Evolutionary conservation across 768 basidiomycete species (phyloP).

Genomic region (Boletus huronensis): DNA sequence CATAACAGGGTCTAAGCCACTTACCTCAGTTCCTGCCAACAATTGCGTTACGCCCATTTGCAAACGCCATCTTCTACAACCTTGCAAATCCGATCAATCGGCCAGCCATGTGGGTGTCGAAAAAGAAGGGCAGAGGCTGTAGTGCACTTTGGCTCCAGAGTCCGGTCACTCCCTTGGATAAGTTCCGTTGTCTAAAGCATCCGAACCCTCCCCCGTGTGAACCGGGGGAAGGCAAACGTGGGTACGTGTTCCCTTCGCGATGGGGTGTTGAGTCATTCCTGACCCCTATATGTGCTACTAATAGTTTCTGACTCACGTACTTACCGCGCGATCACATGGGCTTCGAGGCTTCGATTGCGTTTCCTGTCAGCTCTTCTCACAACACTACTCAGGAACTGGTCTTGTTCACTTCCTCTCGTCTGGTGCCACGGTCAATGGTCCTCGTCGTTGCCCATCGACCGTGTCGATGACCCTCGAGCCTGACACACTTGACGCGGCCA

Average conservation of each 20-base stretch:
- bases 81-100: slow-evolving; percentile 1
- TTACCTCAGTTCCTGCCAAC: slow-evolving; percentile 5
- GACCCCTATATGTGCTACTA: not conserved
- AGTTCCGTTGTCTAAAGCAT: not conserved
- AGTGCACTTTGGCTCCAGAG: not conserved
- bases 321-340: not conserved
- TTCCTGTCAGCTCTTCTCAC: too few species aligned
- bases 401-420: not conserved
- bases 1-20: slow-evolving; percentile 10
- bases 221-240: not conserved
- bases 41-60: not conserved
- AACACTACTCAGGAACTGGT: not conserved
- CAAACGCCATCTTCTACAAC: not conserved
- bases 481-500: too few species aligned
- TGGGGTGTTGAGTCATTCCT: not conserved
- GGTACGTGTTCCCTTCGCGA: not conserved
- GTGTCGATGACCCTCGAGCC: not conserved
- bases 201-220: not conserved
- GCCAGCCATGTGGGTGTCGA: not conserved
- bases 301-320: not conserved
- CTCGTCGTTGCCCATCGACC: too few species aligned
- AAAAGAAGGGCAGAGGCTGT: not conserved
- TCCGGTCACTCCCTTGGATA: not conserved
- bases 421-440: not conserved
- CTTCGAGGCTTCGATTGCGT: not conserved